Percentiles rank a stretch among this genome's conserved stretches.
phyloP scores from a whole-genome alignment of 768 basidiomycete species.

The Leccinum fibrillosum region DNA sequence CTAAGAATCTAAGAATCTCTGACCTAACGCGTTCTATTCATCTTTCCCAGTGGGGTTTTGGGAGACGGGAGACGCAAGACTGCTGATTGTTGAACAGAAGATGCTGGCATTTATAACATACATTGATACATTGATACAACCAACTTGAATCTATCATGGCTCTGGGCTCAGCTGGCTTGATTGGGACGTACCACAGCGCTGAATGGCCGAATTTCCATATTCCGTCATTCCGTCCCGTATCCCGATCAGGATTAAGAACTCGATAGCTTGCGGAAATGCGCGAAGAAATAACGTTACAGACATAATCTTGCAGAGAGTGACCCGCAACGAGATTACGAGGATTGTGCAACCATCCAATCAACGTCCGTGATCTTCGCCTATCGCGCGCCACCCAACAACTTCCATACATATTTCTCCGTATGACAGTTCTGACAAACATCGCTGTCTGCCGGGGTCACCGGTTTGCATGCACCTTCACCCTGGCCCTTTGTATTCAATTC shows the following conservation, averaged over 20 bases:
- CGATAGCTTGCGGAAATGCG: neutral
- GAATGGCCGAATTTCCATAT: neutral
- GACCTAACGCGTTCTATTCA: neutral
- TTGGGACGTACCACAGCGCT: neutral
- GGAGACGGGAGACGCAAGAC: neutral
- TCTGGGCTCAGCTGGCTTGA: neutral
- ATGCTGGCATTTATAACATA: neutral
- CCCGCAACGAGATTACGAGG: neutral
- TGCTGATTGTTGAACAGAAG: neutral
- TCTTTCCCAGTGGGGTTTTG: slow-evolving; percentile 29
- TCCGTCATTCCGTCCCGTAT: neutral
- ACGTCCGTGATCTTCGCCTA: slow-evolving; percentile 22
- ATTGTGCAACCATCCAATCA: slow-evolving; percentile 9
- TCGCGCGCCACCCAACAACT: slow-evolving; percentile 11
- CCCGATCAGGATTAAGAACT: neutral
- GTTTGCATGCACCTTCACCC: neutral
- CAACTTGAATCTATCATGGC: neutral
- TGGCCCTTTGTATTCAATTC: neutral
- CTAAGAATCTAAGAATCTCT: neutral
- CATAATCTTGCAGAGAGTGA: neutral
- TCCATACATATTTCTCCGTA: neutral
- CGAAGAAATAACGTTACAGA: neutral
- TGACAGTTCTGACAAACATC: neutral
- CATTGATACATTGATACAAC: neutral
- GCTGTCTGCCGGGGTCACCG: neutral